Evolutionary conservation across 805 yeast genomes (phyloP).

Genomic region (Myxozyma monticola): DNA sequence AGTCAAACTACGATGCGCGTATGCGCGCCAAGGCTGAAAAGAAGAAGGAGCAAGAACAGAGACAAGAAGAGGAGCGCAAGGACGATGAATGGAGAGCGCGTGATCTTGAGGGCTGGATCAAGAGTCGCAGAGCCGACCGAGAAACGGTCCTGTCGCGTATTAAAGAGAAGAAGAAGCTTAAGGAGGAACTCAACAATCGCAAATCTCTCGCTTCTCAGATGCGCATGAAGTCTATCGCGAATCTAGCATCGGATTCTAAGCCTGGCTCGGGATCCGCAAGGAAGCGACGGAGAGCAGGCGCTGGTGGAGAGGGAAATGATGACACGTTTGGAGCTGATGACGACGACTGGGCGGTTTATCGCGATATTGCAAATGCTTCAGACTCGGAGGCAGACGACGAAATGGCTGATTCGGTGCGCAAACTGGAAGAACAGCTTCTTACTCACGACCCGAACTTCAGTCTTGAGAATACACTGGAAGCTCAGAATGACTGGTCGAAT

Average conservation of each 20-base stretch:
- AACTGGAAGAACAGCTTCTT: conserved; percentile 70
- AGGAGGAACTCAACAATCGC: conserved; percentile 79
- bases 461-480: conserved; percentile 67
- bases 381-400: conserved; percentile 77
- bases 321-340: conserved; percentile 95
- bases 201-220: conserved; percentile 89
- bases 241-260: conserved; percentile 69
- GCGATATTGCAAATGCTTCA: conserved; percentile 72
- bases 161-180: conserved; percentile 67
- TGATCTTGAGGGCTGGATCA: conserved; percentile 79
- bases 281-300: conserved; percentile 19
- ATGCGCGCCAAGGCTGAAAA: conserved; percentile 79
- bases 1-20: conserved; percentile 88
- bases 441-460: conserved; percentile 84
- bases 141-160: conserved; percentile 57
- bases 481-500: conserved; percentile 80
- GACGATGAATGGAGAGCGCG: conserved; percentile 76
- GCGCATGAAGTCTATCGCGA: conserved; percentile 88
- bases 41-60: conserved; percentile 58
- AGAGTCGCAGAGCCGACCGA: conserved; percentile 62
- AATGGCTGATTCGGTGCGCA: conserved; percentile 36
- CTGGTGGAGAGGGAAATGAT: conserved; percentile 78
- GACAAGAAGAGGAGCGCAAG: conserved; percentile 58
- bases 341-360: conserved; percentile 90
- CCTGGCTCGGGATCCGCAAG: conserved; percentile 6